phyloP scores from a whole-genome alignment of 768 basidiomycete species.

The Suillus fuscotomentosus region DNA sequence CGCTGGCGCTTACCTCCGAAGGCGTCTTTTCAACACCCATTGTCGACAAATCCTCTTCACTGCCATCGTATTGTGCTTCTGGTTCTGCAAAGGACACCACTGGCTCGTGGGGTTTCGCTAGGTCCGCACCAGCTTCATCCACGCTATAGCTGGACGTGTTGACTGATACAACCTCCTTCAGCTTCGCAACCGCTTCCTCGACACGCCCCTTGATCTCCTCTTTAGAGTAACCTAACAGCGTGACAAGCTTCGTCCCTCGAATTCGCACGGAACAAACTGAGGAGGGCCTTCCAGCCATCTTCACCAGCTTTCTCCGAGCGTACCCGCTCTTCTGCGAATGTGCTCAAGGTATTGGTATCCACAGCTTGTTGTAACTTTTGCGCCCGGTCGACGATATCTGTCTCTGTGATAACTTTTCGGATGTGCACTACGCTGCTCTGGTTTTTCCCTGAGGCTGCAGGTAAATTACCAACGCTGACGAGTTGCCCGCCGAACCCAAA shows the following conservation, averaged over 20 bases:
- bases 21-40: constrained; percentile 36
- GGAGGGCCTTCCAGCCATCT: constrained; percentile 84
- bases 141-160: constrained; percentile 26
- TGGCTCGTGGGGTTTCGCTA: constrained; percentile 58
- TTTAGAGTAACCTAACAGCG: constrained; percentile 90
- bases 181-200: constrained; percentile 74
- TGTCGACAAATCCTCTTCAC: constrained; percentile 27
- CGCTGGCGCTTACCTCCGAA: constrained; percentile 70
- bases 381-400: constrained; percentile 71
- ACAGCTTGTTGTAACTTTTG: constrained; percentile 62
- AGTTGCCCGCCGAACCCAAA: constrained; percentile 95
- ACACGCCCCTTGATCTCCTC: constrained; percentile 78
- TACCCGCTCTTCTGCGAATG: constrained; percentile 64
- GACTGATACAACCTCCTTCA: constrained; percentile 46
- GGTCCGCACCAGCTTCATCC: constrained; percentile 41
- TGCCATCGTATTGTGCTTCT: constrained; percentile 39
- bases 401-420: constrained; percentile 75
- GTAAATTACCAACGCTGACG: constrained; percentile 77
- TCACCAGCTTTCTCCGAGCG: constrained; percentile 31
- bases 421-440: constrained; percentile 84
- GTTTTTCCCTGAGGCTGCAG: constrained; percentile 67
- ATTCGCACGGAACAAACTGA: constrained; percentile 84
- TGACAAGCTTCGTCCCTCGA: constrained; percentile 89
- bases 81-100: constrained; percentile 87
- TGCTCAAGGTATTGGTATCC: constrained; percentile 53